Percentiles rank a stretch among this genome's conserved stretches.
These are phyloP conservation scores for Penicillium olsonii DNA, from an alignment of 2,329 filamentous ascomycete species.

Conservation along the genomic window DNA sequence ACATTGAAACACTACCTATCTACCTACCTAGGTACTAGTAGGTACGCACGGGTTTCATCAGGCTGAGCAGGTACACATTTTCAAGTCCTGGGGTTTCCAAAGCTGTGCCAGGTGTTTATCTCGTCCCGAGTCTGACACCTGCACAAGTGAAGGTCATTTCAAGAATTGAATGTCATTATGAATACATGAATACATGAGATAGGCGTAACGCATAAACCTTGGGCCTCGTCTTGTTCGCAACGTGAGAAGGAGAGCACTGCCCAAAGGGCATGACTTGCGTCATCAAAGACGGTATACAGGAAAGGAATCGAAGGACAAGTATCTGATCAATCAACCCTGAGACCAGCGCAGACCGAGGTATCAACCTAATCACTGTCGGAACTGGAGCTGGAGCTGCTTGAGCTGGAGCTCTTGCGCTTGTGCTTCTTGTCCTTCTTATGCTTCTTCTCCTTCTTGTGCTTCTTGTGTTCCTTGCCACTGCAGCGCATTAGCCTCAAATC, in stretches of 20 bases:
- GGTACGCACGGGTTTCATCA: no score
- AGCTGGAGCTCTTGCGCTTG: constrained; percentile 15
- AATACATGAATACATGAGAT: constrained; percentile 2
- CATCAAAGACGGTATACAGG: constrained; percentile 2
- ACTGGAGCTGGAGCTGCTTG: constrained; percentile 17
- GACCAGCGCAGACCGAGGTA: neutral
- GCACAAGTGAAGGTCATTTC: no score
- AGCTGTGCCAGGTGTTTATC: no score
- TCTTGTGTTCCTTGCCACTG: constrained; percentile 17
- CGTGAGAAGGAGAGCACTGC: neutral
- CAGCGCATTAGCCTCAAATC: neutral
- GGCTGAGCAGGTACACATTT: no score
- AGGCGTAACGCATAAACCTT: neutral
- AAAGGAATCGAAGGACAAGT: neutral
- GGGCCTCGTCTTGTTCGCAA: no score
- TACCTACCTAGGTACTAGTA: no score
- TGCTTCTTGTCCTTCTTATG: constrained; percentile 21
- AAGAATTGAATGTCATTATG: neutral
- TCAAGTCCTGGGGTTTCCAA: no score
- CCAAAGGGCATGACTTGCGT: neutral
- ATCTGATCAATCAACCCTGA: neutral
- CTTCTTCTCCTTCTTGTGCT: constrained; percentile 19
- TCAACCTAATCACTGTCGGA: constrained; percentile 14
- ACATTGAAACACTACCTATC: no score
- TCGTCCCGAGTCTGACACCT: no score